Base-by-base conservation (phyloP, 2,329 filamentous ascomycete genomes). In the Claviceps africana region DNA sequence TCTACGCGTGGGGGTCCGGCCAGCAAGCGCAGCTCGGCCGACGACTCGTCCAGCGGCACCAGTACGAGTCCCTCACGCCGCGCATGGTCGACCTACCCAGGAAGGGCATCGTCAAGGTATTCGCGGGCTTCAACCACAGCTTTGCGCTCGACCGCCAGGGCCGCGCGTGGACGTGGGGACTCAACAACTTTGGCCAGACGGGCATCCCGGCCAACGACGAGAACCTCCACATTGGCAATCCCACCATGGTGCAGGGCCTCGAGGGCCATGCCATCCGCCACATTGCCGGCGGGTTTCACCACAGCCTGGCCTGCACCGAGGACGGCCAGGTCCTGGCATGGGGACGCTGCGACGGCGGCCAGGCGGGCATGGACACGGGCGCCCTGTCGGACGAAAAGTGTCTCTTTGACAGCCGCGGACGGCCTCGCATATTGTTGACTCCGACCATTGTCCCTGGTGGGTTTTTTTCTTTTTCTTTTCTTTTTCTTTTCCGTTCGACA, bases 111-210 rank as follows among this genome's bases (percentile, higher is more conserved):
- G 54, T 51, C 15, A 54, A 58, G n/a, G 57, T 64, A 10, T 74
- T 73, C 21, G 78, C 77, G 53, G 83, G 83, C 19, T 73, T 78
- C 48, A 83, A 85, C 63, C 82, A 87, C 63, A 81, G 78, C 52
- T 85, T 88, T 56, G 82, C 81, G n/a, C 74, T 87, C 48, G 75
- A 79, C 59, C 72, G 74, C 44, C 75, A 75, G 15, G 82, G 78
- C n/a, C 75, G 77, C 45, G 77, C 86, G 19, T 86, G 77, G 66
- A 72, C 76, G 0, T 88, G 84, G 82, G 84, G 84, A 3, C 67
- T 85, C 42, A 88, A 88, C 68, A 83, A 80, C 61, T 87, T 81
- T 62, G 81, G 79, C 50, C 79, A 87, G 65, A 83, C 81, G 10
- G 85, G 81, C 47, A 74, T 83, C 55, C 55, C 42, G 7, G 69